These are phyloP conservation scores for Epichloe festucae DNA, from an alignment of 2,329 filamentous ascomycete genomes.

Conservation along the genomic window DNA sequence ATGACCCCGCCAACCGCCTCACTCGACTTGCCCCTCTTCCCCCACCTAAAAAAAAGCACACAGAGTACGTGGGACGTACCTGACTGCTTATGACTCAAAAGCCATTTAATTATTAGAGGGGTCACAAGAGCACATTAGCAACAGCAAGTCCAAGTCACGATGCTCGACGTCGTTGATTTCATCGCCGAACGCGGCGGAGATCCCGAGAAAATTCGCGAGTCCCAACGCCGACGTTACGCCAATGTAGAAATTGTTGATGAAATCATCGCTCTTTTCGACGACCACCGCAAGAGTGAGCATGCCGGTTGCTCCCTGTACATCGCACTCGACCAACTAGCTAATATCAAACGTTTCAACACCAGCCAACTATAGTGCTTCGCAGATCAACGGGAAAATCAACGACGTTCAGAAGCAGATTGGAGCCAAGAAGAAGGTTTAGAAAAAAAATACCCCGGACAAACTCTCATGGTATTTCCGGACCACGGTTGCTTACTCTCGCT, in stretches of 20 bases:
- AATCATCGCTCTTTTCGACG: slow-evolving; percentile 75
- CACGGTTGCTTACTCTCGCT: not conserved
- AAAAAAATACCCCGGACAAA: not conserved
- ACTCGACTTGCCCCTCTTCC: not conserved
- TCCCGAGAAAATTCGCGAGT: slow-evolving; percentile 83
- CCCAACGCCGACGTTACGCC: slow-evolving; percentile 71
- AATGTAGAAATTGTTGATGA: slow-evolving; percentile 79
- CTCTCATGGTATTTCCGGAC: not conserved
- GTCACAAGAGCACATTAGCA: not conserved
- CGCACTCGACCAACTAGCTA: not conserved
- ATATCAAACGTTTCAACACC: not conserved
- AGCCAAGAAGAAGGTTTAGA: slow-evolving; percentile 67
- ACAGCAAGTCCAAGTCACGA: slow-evolving; percentile 19
- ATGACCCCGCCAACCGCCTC: not conserved
- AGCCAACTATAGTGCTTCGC: slow-evolving; percentile 62
- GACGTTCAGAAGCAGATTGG: slow-evolving; percentile 81
- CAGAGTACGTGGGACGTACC: not conserved
- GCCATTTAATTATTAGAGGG: not conserved
- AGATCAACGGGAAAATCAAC: slow-evolving; percentile 78
- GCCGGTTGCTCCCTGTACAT: not conserved
- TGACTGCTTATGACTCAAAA: not conserved
- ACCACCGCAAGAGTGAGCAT: slow-evolving; percentile 58
- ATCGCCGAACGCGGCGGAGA: slow-evolving; percentile 81
- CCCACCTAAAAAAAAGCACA: not conserved
- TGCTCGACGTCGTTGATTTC: slow-evolving; percentile 70